Base-by-base conservation (phyloP, 78 protist species). In the Dictyostelium purpureum region DNA sequence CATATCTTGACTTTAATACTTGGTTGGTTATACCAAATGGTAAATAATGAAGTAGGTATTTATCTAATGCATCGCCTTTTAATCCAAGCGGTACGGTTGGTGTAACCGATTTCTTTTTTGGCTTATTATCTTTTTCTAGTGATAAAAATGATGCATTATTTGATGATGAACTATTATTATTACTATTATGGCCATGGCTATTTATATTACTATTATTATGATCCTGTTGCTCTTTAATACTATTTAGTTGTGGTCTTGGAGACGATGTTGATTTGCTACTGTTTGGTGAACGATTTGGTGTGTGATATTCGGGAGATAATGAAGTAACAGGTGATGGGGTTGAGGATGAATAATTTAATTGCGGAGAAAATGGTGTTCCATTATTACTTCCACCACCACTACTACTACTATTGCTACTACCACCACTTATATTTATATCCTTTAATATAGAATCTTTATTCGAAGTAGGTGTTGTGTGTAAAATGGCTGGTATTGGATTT, bases 61-160 rank as follows among this genome's bases (percentile, higher is more conserved):
- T 67, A 7, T 67, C 75, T 9, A 67, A 21, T 21, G 43, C 54
- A 37, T 67, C 75, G 12, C 75, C 75, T 67, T 67, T 67, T 38
- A 67, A 38, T 21, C 75, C 75, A 6, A 37, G 38, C 10, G 43
- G 49, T 10, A 35, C 47, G 6, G 28, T n/a, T 4, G 24, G 40
- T 4, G 75, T 38, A 12, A 26, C 16, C 6, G n/a, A 6, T 67
- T 67, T 67, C 75, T 67, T 67, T 67, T 38, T 67, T 67, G 75
- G n/a, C 21, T 16, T 67, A 37, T 16, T 18, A 56, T 56, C n/a
- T 56, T 18, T 56, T 6, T 56, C n/a, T 19, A 18, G 19, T 24
- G 65, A 56, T 6, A 24, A 56, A 24, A 24, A 56, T 18, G 65
- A 26, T 21, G 24, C 6, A 21, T 6, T n/a, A 65, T 11, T 35